Conservation (phyloP, 306 rosid species). For the cucumber (Cucumis sativus) region Cucumber_9930_V3 NC_026655.2:13279001-13279500, state of each 20-base stretch:
- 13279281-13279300: constrained; percentile 6
- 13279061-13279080: constrained; percentile 99
- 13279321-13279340: background rate
- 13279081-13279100: constrained; percentile 66
- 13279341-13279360: constrained; percentile 37
- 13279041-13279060: constrained; percentile 63
- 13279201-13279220: constrained; percentile 31
- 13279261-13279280: constrained; percentile 62
- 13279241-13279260: constrained; percentile 45
- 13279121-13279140: constrained; percentile 61
- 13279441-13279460: constrained; percentile 68
- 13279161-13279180: background rate
- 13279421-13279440: constrained; percentile 44
- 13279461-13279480: constrained; percentile 99
- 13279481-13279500: constrained; percentile 98
- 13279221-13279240: constrained; percentile 54
- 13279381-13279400: constrained; percentile 53
- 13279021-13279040: constrained; percentile 6
- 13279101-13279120: constrained; percentile 37
- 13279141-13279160: constrained; percentile 35
- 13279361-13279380: constrained; percentile 99
- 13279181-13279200: background rate
- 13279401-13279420: constrained; percentile 67
- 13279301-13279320: background rate
- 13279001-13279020: background rate